phyloP scores from a whole-genome alignment of 2,329 filamentous ascomycete genomes.

The Trichophyton verrucosum region DNA sequence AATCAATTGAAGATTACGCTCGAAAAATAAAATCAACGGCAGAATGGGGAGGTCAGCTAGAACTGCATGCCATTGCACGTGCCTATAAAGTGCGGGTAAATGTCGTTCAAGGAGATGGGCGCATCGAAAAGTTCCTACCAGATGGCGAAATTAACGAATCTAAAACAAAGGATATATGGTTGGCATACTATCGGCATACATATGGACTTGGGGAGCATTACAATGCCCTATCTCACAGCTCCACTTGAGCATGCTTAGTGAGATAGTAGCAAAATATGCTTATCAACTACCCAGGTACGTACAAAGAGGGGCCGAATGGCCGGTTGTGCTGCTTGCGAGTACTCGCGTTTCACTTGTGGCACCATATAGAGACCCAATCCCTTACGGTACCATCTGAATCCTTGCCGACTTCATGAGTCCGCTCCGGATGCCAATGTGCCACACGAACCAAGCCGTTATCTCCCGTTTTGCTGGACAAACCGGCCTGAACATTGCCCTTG shows the following conservation, averaged over 20 bases:
- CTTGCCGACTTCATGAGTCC: constrained; percentile 45
- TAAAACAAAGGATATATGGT: constrained; percentile 52
- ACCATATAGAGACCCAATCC: constrained; percentile 35
- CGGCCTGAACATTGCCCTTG: constrained; percentile 38
- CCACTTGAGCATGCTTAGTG: constrained; percentile 11
- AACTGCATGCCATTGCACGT: constrained; percentile 71
- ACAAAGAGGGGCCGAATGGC: background rate
- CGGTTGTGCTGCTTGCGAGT: background rate
- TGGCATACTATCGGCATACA: constrained; percentile 89
- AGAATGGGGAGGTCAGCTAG: constrained; percentile 92
- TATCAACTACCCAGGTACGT: background rate
- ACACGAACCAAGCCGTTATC: constrained; percentile 33
- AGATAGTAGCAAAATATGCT: background rate
- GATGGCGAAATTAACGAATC: constrained; percentile 26
- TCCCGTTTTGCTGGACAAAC: constrained; percentile 35
- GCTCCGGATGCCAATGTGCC: constrained; percentile 43
- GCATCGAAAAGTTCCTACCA: constrained; percentile 61
- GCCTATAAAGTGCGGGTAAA: constrained; percentile 69
- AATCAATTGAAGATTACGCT: constrained; percentile 60
- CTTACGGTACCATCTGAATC: constrained; percentile 29
- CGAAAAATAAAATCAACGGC: constrained; percentile 70
- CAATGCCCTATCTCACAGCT: constrained; percentile 59
- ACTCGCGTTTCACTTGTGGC: constrained; percentile 20
- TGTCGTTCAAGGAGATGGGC: constrained; percentile 70
- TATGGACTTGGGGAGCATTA: constrained; percentile 96